phyloP scores from a whole-genome alignment of 148 eudicot genomes.

The Limonium bicolor region DNA sequence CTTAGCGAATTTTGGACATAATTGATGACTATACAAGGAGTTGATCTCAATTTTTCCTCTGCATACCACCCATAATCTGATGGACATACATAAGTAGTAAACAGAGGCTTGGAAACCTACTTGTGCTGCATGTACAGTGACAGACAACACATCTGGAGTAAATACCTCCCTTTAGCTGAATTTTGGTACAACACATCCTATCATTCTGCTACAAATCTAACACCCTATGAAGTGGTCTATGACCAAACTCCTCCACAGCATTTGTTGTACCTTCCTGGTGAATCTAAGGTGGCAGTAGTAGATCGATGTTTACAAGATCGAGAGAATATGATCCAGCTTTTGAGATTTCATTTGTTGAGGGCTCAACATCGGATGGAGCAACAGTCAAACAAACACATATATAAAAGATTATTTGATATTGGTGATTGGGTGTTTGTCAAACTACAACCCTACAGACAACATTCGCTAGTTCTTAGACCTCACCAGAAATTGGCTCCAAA shows the following conservation, averaged over 20 bases:
- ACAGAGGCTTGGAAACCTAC: background rate
- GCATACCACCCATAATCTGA: no score
- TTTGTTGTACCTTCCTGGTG: background rate
- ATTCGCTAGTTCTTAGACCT: no score
- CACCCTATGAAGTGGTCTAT: no score
- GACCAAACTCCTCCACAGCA: no score
- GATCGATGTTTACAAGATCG: no score
- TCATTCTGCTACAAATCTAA: background rate
- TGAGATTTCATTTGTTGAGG: background rate
- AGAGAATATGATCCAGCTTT: background rate
- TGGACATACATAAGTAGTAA: background rate
- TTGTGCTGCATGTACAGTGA: background rate
- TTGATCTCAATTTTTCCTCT: no score
- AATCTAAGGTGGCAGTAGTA: no score
- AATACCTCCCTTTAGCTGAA: no score
- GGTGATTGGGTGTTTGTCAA: background rate
- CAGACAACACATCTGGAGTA: background rate
- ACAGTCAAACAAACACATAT: background rate
- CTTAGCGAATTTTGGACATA: no score
- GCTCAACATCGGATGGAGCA: background rate
- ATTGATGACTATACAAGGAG: background rate
- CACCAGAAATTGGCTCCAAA: no score
- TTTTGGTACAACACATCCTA: background rate
- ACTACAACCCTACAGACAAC: background rate
- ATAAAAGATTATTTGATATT: background rate